Base-by-base conservation (phyloP, 2,329 filamentous ascomycete genomes). In the Lachnellula cervina region DNA sequence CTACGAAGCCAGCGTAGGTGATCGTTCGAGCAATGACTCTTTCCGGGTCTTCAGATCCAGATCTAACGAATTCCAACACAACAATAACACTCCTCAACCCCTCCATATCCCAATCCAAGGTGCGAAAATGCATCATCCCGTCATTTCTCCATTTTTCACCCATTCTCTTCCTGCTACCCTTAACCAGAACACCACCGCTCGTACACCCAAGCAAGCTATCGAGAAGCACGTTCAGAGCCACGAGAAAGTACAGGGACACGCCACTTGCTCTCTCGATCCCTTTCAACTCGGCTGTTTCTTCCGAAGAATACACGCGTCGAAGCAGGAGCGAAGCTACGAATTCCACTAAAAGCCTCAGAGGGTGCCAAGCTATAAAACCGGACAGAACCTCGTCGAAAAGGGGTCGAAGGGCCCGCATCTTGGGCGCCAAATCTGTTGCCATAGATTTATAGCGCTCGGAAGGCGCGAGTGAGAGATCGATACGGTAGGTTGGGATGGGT, bases 131-230 rank as follows among this genome's bases (percentile, higher is more conserved):
- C 59, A 82, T 63, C 71, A 83, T 76, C 37, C 71, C 69, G 19
- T 61, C 58, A 59, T 34, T 42, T 7, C 38, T 40, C 13, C 32
- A 49, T 11, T 51, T 59, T 21, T 64, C 65, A 34, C 48, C 35
- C 11, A 19, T 58, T 19, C 53, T 60, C 16, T 54, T 44, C 19
- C 16, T 55, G 28, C 57, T 63, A 19, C 66, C 66, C 34, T 61
- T 8, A 0, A 72, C 66, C 35, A 67, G 59, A 5, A 72, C 71
- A 16, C 74, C 80, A 21, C 81, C 80, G 58, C 81, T 85, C 1
- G 84, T 87, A 65, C 85, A 88, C 2, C 84, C 84, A 70, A 88
- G 78, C 37, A 88, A 72, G 5, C 81, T 70, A 62, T 88, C 85
- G 1, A 88, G 72, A 1, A 87, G 69, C 1, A 82, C 80, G 61